Evolutionary conservation across 129 eudicot genomes (phyloP), one percentile per base, ranked within the genome.

Genomic region (Pittosporum tobira): DNA sequence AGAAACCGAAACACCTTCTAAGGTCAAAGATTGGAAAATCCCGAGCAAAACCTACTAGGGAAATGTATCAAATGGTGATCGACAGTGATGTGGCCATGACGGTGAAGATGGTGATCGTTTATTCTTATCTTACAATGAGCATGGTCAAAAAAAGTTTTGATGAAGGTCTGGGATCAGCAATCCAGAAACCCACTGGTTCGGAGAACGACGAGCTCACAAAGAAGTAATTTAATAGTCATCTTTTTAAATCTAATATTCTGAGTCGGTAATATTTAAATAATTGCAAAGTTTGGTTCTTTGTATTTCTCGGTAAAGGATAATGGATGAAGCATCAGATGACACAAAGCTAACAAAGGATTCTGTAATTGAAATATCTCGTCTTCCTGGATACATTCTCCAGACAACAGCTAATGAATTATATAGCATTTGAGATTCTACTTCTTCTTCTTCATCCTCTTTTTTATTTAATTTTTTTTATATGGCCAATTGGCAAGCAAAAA

Each of bases 271-370:
- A 31, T 23, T 48, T 14, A n/a, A 48, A 4, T 24, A 6, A 15
- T 14, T 0, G n/a, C 3, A 0, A 1, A 48, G 28, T 22, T 51
- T 69, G 36, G 57, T 28, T 9, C 51, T 26, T 28, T 28, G 21
- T 51, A 38, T 61, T 37, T 43, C 23, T 57, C 48, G 34, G 43
- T 64, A 23, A 65, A 81, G 87, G 81, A 49, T 85, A 28, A 70
- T 79, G 84, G 82, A 82, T 58, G 89, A 76, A 66, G 86, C 84
- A 50, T 67, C 75, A 11, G 86, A 81, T 67, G 95, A 79, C 69
- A 73, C 82, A 62, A 79, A 79, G 73, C 79, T 79, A 54, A 63
- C 75, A 52, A 70, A 62, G 37, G 90, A 88, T 61, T 85, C 89
- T 2, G 66, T 73, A 42, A 76, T 85, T 58, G 87, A 85, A 72